Evolutionary conservation across 2,329 filamentous ascomycete genomes (phyloP), one percentile per base, ranked within the genome.

Genomic region (Chrysoporthe deuterocubensis): DNA sequence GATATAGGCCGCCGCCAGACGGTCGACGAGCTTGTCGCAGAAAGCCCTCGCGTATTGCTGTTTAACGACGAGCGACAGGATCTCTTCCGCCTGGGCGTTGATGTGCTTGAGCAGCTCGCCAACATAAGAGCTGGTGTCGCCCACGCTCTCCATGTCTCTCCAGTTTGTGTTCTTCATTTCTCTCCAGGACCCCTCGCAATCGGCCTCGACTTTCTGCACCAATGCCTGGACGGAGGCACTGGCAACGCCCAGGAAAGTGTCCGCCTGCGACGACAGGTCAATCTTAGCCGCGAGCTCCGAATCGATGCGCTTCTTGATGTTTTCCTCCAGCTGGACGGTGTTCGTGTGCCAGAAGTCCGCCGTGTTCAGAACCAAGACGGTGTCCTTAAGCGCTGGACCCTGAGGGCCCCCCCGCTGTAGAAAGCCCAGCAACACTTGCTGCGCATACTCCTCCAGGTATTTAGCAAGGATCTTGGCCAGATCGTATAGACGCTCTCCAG

Each of bases 161-260:
- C 96, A 99, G 61, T 94, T 92, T 0, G 92, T 97, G 76, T 97
- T 97, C 71, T 90, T 91, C 96, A 99, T 99, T 81, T 98, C 96
- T 67, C 94, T 89, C 96, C 95, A 99, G 18, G 91, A 90, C 0
- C 91, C 88, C 71, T 98, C 95, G 73, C 94, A 91, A 64, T 91
- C 91, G 0, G 90, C 78, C 76, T 97, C 94, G 4, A 97, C 92
- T 74, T 90, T 90, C 69, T 92, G 90, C 5, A 98, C 94, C 58
- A 99, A 84, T 0, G 92, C 88, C 62, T 96, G 85, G 6, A 99
- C 91, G 4, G 93, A 91, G 14, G 94, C 91, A 75, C 92, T 95
- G 2, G 95, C 96, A 48, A 99, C 95, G 2, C 94, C 94, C 82
- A 99, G 91, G 79, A 98, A 99, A 0, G 93, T 90, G 79, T 99